Evolutionary conservation across 2,329 filamentous ascomycete genomes (phyloP), one percentile per base, ranked within the genome.

Genomic region (Neurospora crassa): DNA sequence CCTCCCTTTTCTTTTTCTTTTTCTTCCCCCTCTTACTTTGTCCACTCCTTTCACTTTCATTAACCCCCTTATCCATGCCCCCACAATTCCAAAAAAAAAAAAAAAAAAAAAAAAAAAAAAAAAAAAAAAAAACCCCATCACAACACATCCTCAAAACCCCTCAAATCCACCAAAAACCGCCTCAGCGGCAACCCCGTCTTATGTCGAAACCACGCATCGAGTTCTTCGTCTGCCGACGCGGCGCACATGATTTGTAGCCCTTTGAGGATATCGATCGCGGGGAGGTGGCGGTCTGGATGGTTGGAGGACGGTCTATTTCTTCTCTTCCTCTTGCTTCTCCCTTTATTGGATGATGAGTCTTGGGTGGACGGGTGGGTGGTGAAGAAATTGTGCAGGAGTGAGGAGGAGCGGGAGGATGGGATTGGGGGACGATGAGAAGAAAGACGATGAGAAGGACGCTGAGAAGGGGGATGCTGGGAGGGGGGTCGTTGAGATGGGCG

Each of bases 211-310:
- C 84, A 84, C 0, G 81, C 81, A 75, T 89, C 86, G 2, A 88
- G 82, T 43, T 83, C 79, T 70, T 86, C 83, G 70, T 89, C 84
- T 68, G 86, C 87, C 5, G 87, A 87, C 12, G 87, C 87, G 5
- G 84, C 84, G 40, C 85, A 83, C 5, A 86, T 86, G 47, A 89
- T 83, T 72, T 86, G 84, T 12, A 89, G 78, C 0, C 87, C 87
- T 69, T 83, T 81, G 68, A 89, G 81, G 3, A 89, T 83, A 75
- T 87, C 85, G 67, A 29, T 3, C 7, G 53, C 53, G 7, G 29
- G 53, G 29, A 63, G 53, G 4, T 63, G 29, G 0, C 53, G 53
- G 53, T 63, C 53, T 3, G 53, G 53, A 3, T 63, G 53, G 16
- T 63, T 18, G 0, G 53, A 63, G 1, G 34, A 1, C 10, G 24